A percentile compares a stretch with the other conserved stretches of the same genome.
Evolutionary conservation across 371 early-diverging fungal genomes (phyloP).

Genomic region (Cokeromyces recurvatus): DNA sequence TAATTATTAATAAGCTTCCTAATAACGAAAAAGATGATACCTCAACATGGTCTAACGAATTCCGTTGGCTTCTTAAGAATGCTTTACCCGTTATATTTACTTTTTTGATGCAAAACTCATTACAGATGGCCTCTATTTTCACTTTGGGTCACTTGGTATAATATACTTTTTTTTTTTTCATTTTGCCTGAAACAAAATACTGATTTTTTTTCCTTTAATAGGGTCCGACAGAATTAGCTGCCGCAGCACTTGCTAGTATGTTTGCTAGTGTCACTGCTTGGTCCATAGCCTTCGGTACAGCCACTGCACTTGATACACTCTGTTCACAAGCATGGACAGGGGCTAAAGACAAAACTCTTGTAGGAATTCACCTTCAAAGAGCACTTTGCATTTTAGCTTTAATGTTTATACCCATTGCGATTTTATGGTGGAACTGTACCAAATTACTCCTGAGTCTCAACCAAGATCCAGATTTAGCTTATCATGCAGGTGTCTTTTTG

Average conservation of each 20-base stretch:
- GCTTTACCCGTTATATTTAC: conserved; percentile 50
- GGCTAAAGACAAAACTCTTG: conserved; percentile 57
- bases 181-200: not conserved
- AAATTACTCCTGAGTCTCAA: conserved; percentile 36
- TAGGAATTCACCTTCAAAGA: conserved; percentile 83
- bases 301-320: conserved; percentile 80
- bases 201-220: conserved; percentile 1
- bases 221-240: conserved; percentile 69
- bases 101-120: conserved; percentile 56
- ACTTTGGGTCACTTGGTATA: conserved; percentile 55
- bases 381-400: conserved; percentile 64
- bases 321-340: conserved; percentile 87
- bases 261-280: conserved; percentile 77
- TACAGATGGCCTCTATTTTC: conserved; percentile 54
- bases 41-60: conserved; percentile 10
- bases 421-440: conserved; percentile 71
- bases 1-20: conserved; percentile 4
- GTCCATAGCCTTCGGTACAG: conserved; percentile 65
- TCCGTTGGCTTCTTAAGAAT: conserved; percentile 37
- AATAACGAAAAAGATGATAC: conserved; percentile 3
- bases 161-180: conserved; percentile 1
- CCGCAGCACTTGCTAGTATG: conserved; percentile 70
- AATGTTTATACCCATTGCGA: conserved; percentile 65
- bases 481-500: conserved; percentile 47
- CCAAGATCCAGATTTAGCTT: conserved; percentile 37